phyloP scores from a whole-genome alignment of 2,329 filamentous ascomycete genomes.

The Cercospora sp. region DNA sequence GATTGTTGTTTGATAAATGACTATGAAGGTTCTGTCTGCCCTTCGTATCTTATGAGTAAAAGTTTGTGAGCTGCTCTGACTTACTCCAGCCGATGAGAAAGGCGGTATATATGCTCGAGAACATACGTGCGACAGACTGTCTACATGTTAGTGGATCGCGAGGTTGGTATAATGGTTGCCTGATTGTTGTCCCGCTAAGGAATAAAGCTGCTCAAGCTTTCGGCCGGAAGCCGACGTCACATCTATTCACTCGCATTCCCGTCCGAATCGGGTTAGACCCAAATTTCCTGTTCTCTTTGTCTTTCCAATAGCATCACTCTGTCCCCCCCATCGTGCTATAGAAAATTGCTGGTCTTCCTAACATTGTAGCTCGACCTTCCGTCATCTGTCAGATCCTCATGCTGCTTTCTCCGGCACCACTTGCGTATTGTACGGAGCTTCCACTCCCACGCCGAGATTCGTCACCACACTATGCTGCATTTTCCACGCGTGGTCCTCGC shows the following conservation, averaged over 20 bases:
- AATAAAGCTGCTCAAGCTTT: not conserved
- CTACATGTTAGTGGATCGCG: not conserved
- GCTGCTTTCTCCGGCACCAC: not conserved
- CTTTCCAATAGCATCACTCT: not conserved
- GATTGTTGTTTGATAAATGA: not conserved
- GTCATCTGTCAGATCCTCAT: not conserved
- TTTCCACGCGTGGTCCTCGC: slow-evolving; percentile 22
- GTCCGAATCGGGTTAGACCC: not conserved
- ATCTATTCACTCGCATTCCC: not conserved
- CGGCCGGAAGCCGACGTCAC: not conserved
- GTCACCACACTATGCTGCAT: slow-evolving; percentile 22
- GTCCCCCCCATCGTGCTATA: not conserved
- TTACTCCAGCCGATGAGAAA: not conserved
- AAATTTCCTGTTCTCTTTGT: not conserved
- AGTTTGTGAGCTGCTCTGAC: not conserved
- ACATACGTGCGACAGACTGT: not conserved
- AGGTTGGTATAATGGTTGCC: not conserved
- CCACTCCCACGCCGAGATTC: slow-evolving; percentile 21
- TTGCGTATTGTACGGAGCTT: slow-evolving; percentile 17
- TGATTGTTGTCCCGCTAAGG: not conserved
- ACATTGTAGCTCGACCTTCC: too few species aligned
- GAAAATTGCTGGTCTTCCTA: not conserved
- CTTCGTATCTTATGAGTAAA: not conserved
- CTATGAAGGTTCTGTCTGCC: not conserved
- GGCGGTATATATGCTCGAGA: not conserved